Evolutionary conservation across 2,329 filamentous ascomycete species (phyloP), one percentile per base, ranked within the genome.

Genomic region (Amylocarpus encephaloides): DNA sequence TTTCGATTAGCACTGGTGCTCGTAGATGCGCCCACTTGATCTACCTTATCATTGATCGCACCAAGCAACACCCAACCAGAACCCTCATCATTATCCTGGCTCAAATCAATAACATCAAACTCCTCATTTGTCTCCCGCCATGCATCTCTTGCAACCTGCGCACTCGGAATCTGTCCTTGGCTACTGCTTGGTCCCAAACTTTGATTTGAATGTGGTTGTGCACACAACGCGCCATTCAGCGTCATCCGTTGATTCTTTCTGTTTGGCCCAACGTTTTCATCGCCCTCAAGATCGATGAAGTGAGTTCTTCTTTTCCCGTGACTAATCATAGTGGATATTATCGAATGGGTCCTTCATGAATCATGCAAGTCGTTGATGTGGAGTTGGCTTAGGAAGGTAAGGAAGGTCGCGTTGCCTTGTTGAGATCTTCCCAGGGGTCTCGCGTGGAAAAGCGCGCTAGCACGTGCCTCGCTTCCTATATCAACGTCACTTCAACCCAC

Each of bases 271-370:
- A 19, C 15, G 43, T 60, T 55, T 16, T 62, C 57, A 47, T 68
- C 62, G 39, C 62, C 67, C 9, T 70, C 72, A 12, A 76, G 64
- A 58, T 76, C 72, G 51, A 75, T 61, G 34, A 68, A 60, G 29
- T 68, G 65, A 43, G 54, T 57, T 9, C 55, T 40, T 15, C 74
- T 70, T 61, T 76, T 76, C 40, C 52, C 51, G 18, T 47, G 38
- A 34, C 22, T 41, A 12, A 43, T 43, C 51, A 53, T 53, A 33
- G 32, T 40, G 50, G 43, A 15, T 45, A 36, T 35, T 19, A 7
- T 16, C 35, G 35, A 36, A 45, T 10, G 5, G 12, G 5, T 36
- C 12, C 34, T 16, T 13, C 15, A 16, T 16, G 34, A 3, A 26
- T 7, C 4, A 4, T 26, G 7, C 7, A 26, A 26, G n/a, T n/a